Base-by-base conservation (phyloP, 192 early-diverging fungal species). In the Backusella morwellensis region DNA sequence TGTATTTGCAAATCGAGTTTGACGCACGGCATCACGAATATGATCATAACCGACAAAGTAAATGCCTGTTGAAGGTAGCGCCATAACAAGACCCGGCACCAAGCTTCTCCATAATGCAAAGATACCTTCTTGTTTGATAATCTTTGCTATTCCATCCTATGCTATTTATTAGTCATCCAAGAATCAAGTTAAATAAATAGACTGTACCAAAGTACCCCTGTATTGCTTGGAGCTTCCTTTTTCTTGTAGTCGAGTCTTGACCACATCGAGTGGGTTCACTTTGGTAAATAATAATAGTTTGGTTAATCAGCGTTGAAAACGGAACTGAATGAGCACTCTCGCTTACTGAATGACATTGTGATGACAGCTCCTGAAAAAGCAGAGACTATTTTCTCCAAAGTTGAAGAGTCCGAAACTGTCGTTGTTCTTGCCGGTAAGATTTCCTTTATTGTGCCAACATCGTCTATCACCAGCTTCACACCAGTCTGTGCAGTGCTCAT, bases 21-120 rank as follows among this genome's bases (percentile, higher is more conserved):
- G 72, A 41, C 70, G 72, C 11, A 86, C 74, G 52, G 80, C 72
- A 76, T 93, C 92, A 56, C 94, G 88, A 23, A 97, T 77, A 40
- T 91, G 86, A 82, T 99, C 97, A 80, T 99, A 99, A 11, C 96
- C 97, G 4, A 96, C 90, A 86, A 96, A 99, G 80, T 99, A 99
- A 34, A 98, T 90, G 34, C 96, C 91, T 0, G 96, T 97, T 3
- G 95, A 90, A 0, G 97, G 97, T 2, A 95, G 87, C 5, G 95
- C 95, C 88, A 97, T 96, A 35, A 92, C 86, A 75, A 99, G 81
- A 3, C 96, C 94, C 1, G 97, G 95, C 23, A 89, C 86, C 36
- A 99, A 85, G 0, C 97, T 97, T 70, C 93, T 85, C 94, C 95
- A 99, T 56, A 99, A 87, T 9, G 89, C 89, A n/a, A 85, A 67